Conservation (phyloP, 371 early-diverging fungal genomes). For the Mucor piriformis region DNA sequence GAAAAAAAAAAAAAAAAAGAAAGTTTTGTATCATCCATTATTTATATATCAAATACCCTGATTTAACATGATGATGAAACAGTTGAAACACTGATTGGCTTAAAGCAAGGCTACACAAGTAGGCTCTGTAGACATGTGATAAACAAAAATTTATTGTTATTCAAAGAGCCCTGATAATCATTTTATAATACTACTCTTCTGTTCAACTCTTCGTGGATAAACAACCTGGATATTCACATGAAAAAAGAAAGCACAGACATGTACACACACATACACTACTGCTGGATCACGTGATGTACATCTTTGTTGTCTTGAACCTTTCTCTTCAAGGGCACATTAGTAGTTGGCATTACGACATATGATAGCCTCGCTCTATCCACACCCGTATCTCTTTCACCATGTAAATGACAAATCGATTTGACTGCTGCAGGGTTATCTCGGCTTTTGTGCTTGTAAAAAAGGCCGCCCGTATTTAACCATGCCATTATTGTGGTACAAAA, state of each 20-base stretch:
- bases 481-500: neutral
- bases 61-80: slow-evolving; percentile 6
- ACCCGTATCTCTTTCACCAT: neutral
- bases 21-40: neutral
- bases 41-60: neutral
- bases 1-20: slow-evolving; percentile 4
- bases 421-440: no score
- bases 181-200: no score
- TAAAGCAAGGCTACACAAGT: neutral
- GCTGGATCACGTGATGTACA: neutral
- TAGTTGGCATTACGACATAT: neutral
- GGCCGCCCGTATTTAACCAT: no score
- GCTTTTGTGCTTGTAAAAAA: no score
- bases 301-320: neutral
- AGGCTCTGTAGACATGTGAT: neutral
- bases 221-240: no score
- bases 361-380: neutral
- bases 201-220: no score
- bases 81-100: neutral
- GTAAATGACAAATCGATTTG: no score
- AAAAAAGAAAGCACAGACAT: slow-evolving; percentile 6
- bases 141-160: neutral
- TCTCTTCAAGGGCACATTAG: neutral
- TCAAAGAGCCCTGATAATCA: slow-evolving; percentile 2
- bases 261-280: neutral